Evolutionary conservation across 2,329 filamentous ascomycete species (phyloP), one percentile per base, ranked within the genome.

Genomic region (Aureobasidium sp.): DNA sequence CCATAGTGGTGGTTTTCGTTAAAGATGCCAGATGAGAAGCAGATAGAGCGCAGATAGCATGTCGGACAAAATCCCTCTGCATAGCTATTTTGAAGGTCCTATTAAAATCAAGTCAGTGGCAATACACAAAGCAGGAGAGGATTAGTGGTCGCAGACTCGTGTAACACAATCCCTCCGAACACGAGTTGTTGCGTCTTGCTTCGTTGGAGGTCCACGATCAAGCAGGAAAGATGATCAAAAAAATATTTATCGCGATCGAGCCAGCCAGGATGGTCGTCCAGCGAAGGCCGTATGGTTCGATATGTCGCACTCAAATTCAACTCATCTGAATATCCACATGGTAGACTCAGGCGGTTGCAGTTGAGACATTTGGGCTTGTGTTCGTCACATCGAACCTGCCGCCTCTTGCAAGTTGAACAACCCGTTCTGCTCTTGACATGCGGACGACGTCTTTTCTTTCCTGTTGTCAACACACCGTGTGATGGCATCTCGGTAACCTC

Each of bases 351-450:
- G 15, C 53, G 27, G 11, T 5, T 12, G 42, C 53, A 58, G 25
- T 58, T 58, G 20, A 47, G 42, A n/a, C 53, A 44, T 15, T 47
- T n/a, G 20, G 53, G 39, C 29, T 34, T 45, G 17, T 47, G 42
- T 34, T 34, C 53, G 31, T 57, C 53, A 31, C 53, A 45, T 29
- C 29, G 39, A 5, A 57, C 53, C 27, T 41, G 34, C 9, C 53
- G 39, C 53, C 17, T 57, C 37, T 47, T 45, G 22, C 53, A 57
- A 11, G 31, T 47, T 22, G 41, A 57, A 29, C 53, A 45, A 5
- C 39, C 53, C 25, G 14, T 15, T n/a, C 36, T 57, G 39, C 39
- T 57, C 31, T 57, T 57, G 27, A 57, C 37, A 36, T 57, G 53
- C n/a, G 53, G 27, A n/a, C 53, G 39, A n/a, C 39, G 39, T 9